Evolutionary conservation across 2,329 filamentous ascomycete species (phyloP).

Genomic region (Macrophomina tecta): DNA sequence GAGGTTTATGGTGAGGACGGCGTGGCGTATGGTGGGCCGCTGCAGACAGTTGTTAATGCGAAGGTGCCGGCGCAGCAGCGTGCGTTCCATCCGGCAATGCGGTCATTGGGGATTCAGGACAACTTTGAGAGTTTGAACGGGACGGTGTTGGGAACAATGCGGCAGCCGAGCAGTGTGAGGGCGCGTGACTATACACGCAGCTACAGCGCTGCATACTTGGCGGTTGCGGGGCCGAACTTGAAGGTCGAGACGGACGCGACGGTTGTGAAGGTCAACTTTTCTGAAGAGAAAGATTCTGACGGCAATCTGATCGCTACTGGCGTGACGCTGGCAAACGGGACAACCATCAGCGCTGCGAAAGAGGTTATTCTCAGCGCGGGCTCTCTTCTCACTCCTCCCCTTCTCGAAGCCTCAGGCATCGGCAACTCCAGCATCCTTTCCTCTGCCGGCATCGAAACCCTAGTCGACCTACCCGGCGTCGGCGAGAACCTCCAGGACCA

Average conservation of each 20-base stretch:
- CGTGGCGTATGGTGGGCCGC: slow-evolving; percentile 40
- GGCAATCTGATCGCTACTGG: slow-evolving; percentile 37
- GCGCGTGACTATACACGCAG: slow-evolving; percentile 56
- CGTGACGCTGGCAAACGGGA: slow-evolving; percentile 41
- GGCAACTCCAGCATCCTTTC: slow-evolving; percentile 61
- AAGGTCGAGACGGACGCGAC: slow-evolving; percentile 44
- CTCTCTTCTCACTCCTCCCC: slow-evolving; percentile 67
- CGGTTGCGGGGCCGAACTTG: slow-evolving; percentile 52
- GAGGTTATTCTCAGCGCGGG: slow-evolving; percentile 58
- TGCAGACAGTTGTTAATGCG: slow-evolving; percentile 49
- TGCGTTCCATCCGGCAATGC: slow-evolving; percentile 54
- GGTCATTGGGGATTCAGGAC: slow-evolving; percentile 50
- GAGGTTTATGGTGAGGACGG: slow-evolving; percentile 36
- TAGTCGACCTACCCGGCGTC: slow-evolving; percentile 66
- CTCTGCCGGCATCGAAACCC: slow-evolving; percentile 57
- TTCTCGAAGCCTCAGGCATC: slow-evolving; percentile 69
- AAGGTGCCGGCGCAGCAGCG: slow-evolving; percentile 52
- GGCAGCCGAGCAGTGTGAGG: slow-evolving; percentile 58
- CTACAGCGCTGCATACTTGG: slow-evolving; percentile 55
- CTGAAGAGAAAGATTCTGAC: not conserved
- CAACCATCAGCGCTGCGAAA: slow-evolving; percentile 37
- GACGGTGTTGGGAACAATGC: slow-evolving; percentile 58
- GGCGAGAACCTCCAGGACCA: slow-evolving; percentile 70
- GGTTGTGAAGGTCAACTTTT: slow-evolving; percentile 49
- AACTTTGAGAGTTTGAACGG: slow-evolving; percentile 58